phyloP scores from a whole-genome alignment of 371 early-diverging fungal species.

The Apophysomyces variabilis region DNA sequence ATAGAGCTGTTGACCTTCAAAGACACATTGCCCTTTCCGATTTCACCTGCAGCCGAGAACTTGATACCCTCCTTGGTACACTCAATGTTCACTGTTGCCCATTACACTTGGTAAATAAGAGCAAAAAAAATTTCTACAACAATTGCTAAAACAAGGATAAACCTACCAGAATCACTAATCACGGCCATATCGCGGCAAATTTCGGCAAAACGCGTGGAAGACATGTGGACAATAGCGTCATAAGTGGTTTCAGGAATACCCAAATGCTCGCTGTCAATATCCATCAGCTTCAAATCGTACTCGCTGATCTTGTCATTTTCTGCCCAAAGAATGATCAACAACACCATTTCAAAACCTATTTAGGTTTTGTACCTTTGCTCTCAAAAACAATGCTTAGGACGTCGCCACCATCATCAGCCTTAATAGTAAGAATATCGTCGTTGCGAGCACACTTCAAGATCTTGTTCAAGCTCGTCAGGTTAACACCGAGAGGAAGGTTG shows the following conservation, averaged over 20 bases:
- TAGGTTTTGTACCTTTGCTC: slow-evolving; percentile 56
- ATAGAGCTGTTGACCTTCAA: slow-evolving; percentile 80
- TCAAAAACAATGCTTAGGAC: slow-evolving; percentile 86
- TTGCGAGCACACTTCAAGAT: slow-evolving; percentile 94
- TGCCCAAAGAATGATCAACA: slow-evolving; percentile 25
- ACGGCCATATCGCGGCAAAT: slow-evolving; percentile 88
- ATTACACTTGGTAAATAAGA: no score
- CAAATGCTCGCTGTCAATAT: slow-evolving; percentile 95
- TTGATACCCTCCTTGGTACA: slow-evolving; percentile 92
- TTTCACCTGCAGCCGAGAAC: slow-evolving; percentile 90
- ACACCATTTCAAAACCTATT: neutral
- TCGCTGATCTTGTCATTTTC: slow-evolving; percentile 89
- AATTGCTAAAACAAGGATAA: neutral
- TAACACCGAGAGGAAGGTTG: slow-evolving; percentile 91
- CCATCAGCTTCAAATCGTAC: slow-evolving; percentile 97
- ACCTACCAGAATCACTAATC: slow-evolving; percentile 85
- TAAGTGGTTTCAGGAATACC: slow-evolving; percentile 95
- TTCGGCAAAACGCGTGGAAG: slow-evolving; percentile 90
- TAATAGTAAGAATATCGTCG: slow-evolving; percentile 91
- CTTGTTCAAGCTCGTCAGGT: slow-evolving; percentile 86
- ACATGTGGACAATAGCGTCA: slow-evolving; percentile 89
- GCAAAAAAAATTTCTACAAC: neutral
- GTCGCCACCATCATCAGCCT: slow-evolving; percentile 90
- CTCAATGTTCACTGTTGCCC: slow-evolving; percentile 75
- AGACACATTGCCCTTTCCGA: slow-evolving; percentile 85